Evolutionary conservation across 768 basidiomycete species (phyloP), one percentile per base, ranked within the genome.

Genomic region (Panus rudis): DNA sequence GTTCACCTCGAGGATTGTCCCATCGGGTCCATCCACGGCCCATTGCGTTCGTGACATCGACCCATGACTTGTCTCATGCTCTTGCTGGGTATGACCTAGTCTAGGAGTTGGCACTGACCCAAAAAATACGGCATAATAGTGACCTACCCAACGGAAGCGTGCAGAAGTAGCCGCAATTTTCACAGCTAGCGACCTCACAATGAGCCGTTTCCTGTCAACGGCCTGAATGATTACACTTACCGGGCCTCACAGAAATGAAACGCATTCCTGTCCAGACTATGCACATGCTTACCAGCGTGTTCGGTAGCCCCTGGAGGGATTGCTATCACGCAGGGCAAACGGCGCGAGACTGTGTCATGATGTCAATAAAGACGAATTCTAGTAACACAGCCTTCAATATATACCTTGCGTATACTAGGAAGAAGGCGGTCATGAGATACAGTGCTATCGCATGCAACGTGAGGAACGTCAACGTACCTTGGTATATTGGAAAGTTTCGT

Each of bases 401-500:
- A 47, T 41, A 76, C 75, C 72, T 65, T 79, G 78, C 3, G 71
- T 64, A 52, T 78, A 79, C 77, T 79, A 33, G 5, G 10, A 22
- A 31, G 22, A 39, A 33, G 11, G 13, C 22, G n/a, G n/a, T 17
- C 17, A 31, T 24, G 19, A 11, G 34, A 22, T 16, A 25, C 13
- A 28, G 33, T 25, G 2, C 41, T 39, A n/a, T 13, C 35, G 16
- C 6, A 6, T n/a, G 14, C n/a, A 39, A 5, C 8, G 2, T 30
- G 1, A 16, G 20, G 24, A 26, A 16, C 22, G 42, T 16, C 7
- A 7, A 46, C 53, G 21, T 39, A 76, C 80, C 67, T 81, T 81
- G 0, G 81, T 82, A 39, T 77, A 82, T 52, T 76, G 71, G 51
- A 80, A 82, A 1, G 71, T 78, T 46, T 79, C 75, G 38, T 80